Evolutionary conservation across 352 stramenopile genomes (phyloP), one percentile per base, ranked within the genome.

Genomic region (Elongisporangium anandrum): DNA sequence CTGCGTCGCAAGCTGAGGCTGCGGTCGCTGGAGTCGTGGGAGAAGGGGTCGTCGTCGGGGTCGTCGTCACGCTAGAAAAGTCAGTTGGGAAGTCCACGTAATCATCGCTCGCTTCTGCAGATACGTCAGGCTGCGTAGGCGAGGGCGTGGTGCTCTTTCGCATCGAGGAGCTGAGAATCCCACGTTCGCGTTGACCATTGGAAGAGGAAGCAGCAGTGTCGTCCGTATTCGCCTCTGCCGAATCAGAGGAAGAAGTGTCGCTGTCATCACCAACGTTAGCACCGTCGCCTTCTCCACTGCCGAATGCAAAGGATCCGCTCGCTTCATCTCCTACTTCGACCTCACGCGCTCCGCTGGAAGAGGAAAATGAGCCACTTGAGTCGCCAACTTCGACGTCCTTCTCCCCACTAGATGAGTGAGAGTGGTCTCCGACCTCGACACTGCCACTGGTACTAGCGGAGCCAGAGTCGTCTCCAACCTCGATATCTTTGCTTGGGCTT

Each of bases 1-100:
- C 34, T n/a, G 72, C 64, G 20, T 38, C 49, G 6, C 52, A 41
- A 41, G 5, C 29, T 41, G 29, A 41, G 9, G 9, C 29, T 41
- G 29, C 29, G 9, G 29, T 2, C 5, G 29, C 29, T 41, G 29
- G 29, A 8, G 29, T 41, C 29, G 29, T 41, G 29, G 29, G 4
- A 41, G 29, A 8, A 41, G 29, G 5, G 29, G 29, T 41, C 29
- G 29, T 41, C 4, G 29, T 8, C 5, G 29, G 9, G 4, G 29
- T 41, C 29, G 29, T 41, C 29, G 29, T 13, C 29, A 41, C 5
- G 29, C 5, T 41, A 13, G 29, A 41, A 41, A 41, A 41, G 29
- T 41, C 29, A 15, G 29, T 41, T 4, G 29, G 29, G 29, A 41
- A 41, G 13, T 41, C 5, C 29, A 41, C 29, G 9, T 15, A 2